Conservation (phyloP, 257 asterid species). For the Scutellaria barbata region DNA sequence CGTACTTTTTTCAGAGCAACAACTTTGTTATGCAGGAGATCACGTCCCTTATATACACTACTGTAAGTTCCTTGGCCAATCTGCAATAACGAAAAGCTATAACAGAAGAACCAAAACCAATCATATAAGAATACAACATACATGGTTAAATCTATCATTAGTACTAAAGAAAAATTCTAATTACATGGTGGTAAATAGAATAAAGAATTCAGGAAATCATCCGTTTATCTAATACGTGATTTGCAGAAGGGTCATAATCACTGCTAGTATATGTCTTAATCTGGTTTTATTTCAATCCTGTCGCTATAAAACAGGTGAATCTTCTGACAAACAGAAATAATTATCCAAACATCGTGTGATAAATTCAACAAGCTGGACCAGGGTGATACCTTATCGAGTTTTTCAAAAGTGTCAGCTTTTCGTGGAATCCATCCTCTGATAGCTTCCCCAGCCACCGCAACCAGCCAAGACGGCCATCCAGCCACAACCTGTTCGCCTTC, state of each 20-base stretch:
- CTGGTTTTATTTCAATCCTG: no score
- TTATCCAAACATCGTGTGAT: background rate
- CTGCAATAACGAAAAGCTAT: constrained; percentile 64
- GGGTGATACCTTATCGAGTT: constrained; percentile 77
- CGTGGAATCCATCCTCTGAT: constrained; percentile 91
- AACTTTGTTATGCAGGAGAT: constrained; percentile 54
- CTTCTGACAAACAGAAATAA: background rate
- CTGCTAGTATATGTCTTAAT: no score
- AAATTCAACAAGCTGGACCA: constrained; percentile 18
- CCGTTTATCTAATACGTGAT: no score
- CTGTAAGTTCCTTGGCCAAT: constrained; percentile 99
- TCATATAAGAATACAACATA: constrained; percentile 30
- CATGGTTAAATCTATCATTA: constrained; percentile 20
- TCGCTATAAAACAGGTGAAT: background rate
- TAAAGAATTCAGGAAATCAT: no score
- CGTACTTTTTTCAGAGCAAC: constrained; percentile 93
- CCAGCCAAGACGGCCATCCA: constrained; percentile 99
- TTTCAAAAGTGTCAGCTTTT: constrained; percentile 82
- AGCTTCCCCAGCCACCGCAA: constrained; percentile 86
- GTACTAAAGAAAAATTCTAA: constrained; percentile 8
- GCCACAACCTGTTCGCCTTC: constrained; percentile 91
- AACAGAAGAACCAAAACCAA: constrained; percentile 46
- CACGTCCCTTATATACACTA: constrained; percentile 85
- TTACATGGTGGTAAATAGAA: no score
- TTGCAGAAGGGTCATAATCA: no score